Conservation (phyloP, 2,329 filamentous ascomycete genomes). For the Apiospora saccharicola region DNA sequence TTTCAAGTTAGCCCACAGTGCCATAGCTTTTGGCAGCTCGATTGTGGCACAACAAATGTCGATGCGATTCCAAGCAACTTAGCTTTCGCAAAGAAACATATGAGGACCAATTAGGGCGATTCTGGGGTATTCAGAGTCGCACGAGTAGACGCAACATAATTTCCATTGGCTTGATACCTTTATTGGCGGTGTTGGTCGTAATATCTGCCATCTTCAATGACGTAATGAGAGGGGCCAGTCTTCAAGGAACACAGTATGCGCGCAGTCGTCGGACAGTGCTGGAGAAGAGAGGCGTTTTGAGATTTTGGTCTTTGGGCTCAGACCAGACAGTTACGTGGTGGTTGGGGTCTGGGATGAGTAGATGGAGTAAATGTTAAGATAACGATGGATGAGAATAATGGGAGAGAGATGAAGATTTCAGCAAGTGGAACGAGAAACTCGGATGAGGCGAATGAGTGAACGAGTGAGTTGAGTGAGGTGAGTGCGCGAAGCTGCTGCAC, state of each 20-base stretch:
- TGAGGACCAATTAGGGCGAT: neutral
- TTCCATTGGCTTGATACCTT: conserved; percentile 22
- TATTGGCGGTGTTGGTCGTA: conserved; percentile 27
- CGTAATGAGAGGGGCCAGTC: conserved; percentile 26
- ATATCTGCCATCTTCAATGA: conserved; percentile 30
- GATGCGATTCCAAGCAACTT: neutral
- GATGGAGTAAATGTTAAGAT: neutral
- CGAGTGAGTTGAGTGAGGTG: neutral
- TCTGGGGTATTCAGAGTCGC: neutral
- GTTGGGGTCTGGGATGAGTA: neutral
- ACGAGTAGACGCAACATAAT: neutral
- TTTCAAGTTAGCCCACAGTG: conserved; percentile 21
- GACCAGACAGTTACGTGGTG: neutral
- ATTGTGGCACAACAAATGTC: conserved; percentile 2
- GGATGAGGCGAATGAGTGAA: conserved; percentile 4
- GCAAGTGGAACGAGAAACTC: conserved; percentile 17
- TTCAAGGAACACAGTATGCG: conserved; percentile 20
- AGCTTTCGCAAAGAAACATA: neutral
- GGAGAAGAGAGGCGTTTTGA: neutral
- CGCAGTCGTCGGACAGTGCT: neutral
- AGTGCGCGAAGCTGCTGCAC: conserved; percentile 16
- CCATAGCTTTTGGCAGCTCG: neutral
- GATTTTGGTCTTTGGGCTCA: neutral
- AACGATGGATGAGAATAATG: neutral
- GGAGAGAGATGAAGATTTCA: conserved; percentile 16